Percentiles rank a stretch among this genome's conserved stretches.
These are phyloP conservation scores for Warburgia ugandensis DNA, from an alignment of 164 flowering plant genomes.

Conservation along the genomic window DNA sequence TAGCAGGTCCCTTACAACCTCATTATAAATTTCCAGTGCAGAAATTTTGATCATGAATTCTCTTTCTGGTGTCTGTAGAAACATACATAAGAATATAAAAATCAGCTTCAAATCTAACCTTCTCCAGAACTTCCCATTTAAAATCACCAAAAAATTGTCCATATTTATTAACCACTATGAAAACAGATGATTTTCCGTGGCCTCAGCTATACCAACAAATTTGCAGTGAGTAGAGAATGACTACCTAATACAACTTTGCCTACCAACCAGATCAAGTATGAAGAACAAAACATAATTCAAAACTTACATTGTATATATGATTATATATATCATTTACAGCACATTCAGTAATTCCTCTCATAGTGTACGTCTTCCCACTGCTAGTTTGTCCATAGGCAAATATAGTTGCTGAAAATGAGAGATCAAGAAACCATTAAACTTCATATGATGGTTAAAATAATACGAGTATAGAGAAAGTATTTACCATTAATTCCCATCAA, in stretches of 20 bases:
- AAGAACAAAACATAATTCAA: background rate
- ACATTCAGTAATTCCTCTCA: constrained; percentile 96
- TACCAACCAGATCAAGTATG: background rate
- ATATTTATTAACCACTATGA: too few relatives aligned
- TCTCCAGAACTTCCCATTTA: too few relatives aligned
- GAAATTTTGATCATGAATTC: constrained; percentile 80
- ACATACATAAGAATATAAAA: background rate
- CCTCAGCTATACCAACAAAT: too few relatives aligned
- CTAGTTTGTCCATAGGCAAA: constrained; percentile 99
- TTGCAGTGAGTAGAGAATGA: too few relatives aligned
- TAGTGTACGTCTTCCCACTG: constrained; percentile 97
- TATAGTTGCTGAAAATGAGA: constrained; percentile 68
- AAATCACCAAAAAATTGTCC: too few relatives aligned
- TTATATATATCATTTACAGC: constrained; percentile 85
- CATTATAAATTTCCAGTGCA: constrained; percentile 95
- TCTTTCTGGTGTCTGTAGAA: constrained; percentile 82
- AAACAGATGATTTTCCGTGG: too few relatives aligned
- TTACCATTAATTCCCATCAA: constrained; percentile 94
- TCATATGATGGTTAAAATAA: too few relatives aligned
- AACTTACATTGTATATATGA: constrained; percentile 72
- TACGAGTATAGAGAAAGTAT: too few relatives aligned
- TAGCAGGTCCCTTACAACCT: constrained; percentile 82
- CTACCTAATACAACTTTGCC: too few relatives aligned
- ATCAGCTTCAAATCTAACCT: too few relatives aligned
- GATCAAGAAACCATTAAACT: background rate